phyloP scores from a whole-genome alignment of 2,329 filamentous ascomycete genomes.

The Epichloe hybrida region DNA sequence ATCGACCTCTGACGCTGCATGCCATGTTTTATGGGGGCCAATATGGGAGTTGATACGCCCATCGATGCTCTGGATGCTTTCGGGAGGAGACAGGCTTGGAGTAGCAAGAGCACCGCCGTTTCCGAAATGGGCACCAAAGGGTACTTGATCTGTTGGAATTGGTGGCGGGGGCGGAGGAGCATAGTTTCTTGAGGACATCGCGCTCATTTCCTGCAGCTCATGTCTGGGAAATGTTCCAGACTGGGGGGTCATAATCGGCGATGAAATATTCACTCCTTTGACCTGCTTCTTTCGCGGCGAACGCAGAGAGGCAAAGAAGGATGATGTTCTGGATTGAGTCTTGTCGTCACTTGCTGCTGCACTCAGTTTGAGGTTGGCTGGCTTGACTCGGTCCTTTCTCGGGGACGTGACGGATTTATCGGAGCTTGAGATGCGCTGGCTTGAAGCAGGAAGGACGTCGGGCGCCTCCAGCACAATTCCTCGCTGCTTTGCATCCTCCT shows the following conservation, averaged over 20 bases:
- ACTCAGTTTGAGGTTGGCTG: slow-evolving; percentile 34
- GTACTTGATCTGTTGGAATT: slow-evolving; percentile 34
- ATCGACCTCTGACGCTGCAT: slow-evolving; percentile 28
- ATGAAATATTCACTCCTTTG: slow-evolving; percentile 45
- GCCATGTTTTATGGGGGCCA: slow-evolving; percentile 21
- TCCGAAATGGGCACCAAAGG: slow-evolving; percentile 17
- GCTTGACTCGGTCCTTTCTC: slow-evolving; percentile 36
- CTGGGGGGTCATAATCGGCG: slow-evolving; percentile 51
- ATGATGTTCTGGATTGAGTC: slow-evolving; percentile 42
- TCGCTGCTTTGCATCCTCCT: slow-evolving; percentile 56
- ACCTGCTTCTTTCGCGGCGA: slow-evolving; percentile 42
- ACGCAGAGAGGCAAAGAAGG: slow-evolving; percentile 46
- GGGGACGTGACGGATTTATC: slow-evolving; percentile 12
- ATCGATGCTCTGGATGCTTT: slow-evolving; percentile 36
- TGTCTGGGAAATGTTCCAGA: slow-evolving; percentile 44
- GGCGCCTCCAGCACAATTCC: slow-evolving; percentile 36
- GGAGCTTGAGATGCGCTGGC: slow-evolving; percentile 13
- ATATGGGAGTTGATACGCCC: slow-evolving; percentile 36
- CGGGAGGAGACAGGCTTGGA: slow-evolving; percentile 25
- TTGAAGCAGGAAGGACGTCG: slow-evolving; percentile 19
- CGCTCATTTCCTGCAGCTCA: slow-evolving; percentile 41
- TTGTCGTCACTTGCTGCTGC: slow-evolving; percentile 30
- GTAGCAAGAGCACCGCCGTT: slow-evolving; percentile 14
- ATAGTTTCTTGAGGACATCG: slow-evolving; percentile 45
- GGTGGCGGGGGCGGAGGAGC: slow-evolving; percentile 43